Evolutionary conservation across 257 asterid species (phyloP).

Genomic region (Dorcoceras hygrometricum): DNA sequence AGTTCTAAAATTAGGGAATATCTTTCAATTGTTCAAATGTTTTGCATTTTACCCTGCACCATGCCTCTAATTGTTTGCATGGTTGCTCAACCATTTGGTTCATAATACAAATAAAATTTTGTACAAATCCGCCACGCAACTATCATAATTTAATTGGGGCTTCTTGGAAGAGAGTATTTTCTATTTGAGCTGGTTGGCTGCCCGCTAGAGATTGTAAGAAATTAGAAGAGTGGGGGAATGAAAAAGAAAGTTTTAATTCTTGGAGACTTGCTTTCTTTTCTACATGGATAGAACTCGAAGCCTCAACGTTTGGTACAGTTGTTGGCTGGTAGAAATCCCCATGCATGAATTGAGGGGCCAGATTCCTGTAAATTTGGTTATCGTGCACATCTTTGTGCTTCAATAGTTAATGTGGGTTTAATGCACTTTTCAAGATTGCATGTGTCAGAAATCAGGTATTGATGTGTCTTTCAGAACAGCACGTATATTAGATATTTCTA

Average conservation of each 20-base stretch:
- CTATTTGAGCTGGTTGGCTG: too few relatives aligned
- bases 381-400: conserved; percentile 9
- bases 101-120: too few relatives aligned
- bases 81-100: too few relatives aligned
- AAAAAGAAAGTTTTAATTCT: not conserved
- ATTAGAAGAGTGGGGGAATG: not conserved
- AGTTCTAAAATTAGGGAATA: too few relatives aligned
- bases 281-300: conserved; percentile 8
- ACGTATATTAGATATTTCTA: not conserved
- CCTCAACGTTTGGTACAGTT: not conserved
- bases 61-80: too few relatives aligned
- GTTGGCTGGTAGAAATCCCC: not conserved
- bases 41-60: too few relatives aligned
- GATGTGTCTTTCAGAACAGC: conserved; percentile 9
- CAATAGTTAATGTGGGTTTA: conserved; percentile 9
- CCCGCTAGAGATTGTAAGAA: not conserved
- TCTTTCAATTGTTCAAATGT: too few relatives aligned
- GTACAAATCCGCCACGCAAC: too few relatives aligned
- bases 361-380: not conserved
- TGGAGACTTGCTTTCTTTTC: not conserved
- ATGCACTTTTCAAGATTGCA: not conserved
- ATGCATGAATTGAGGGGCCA: not conserved
- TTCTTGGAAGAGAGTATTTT: too few relatives aligned
- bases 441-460: not conserved
- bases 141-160: too few relatives aligned